Conservation (phyloP, 805 yeast species). For the Helenozyma baotianmanensis region DNA sequence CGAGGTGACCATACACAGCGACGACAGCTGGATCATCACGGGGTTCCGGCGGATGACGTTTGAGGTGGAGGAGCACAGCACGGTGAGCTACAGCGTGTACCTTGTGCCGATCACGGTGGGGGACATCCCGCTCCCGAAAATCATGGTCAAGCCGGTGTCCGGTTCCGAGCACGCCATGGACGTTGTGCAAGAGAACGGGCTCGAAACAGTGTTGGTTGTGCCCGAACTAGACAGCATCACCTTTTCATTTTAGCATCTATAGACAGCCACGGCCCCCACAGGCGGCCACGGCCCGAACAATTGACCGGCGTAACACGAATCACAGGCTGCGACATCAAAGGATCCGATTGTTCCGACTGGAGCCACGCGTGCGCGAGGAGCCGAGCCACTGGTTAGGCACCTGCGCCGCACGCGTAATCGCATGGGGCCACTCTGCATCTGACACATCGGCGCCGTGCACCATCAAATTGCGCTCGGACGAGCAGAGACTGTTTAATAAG, state of each 20-base stretch:
- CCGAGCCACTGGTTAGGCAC: no score
- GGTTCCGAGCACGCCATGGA: constrained; percentile 43
- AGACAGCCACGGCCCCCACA: no score
- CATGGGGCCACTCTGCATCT: no score
- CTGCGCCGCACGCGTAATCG: no score
- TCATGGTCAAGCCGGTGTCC: constrained; percentile 35
- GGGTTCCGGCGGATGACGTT: constrained; percentile 62
- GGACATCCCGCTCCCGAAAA: constrained; percentile 59
- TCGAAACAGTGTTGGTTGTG: constrained; percentile 65
- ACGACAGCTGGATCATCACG: constrained; percentile 76
- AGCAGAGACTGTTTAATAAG: no score
- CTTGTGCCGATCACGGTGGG: constrained; percentile 79
- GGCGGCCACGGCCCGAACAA: no score
- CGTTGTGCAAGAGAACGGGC: constrained; percentile 61
- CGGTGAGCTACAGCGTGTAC: constrained; percentile 33
- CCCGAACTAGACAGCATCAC: constrained; percentile 63
- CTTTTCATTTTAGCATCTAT: constrained; percentile 57
- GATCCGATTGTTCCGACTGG: no score
- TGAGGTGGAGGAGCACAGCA: constrained; percentile 19
- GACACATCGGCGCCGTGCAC: no score
- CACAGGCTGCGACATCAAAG: no score
- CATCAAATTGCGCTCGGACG: no score
- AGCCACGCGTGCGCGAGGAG: no score
- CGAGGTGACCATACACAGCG: constrained; percentile 45
- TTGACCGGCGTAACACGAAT: no score